These are phyloP conservation scores for Lipomyces spencermartinsiae DNA, from an alignment of 805 yeast species.

Conservation along the genomic window DNA sequence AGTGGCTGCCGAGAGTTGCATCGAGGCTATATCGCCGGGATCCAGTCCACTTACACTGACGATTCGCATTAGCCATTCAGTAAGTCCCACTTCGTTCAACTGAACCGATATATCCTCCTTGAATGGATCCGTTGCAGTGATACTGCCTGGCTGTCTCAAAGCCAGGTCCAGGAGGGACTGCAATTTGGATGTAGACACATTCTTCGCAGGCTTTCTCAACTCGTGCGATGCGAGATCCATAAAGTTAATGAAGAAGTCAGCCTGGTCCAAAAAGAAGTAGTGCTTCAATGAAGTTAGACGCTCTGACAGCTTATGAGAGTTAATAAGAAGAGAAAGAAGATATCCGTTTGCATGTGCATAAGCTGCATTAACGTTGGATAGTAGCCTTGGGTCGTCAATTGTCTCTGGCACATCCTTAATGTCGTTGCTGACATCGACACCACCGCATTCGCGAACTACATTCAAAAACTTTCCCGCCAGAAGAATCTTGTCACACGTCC, in stretches of 20 bases:
- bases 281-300: slow-evolving; percentile 60
- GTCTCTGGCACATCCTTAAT: slow-evolving; percentile 44
- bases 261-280: slow-evolving; percentile 62
- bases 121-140: slow-evolving; percentile 47
- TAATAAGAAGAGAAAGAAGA: slow-evolving; percentile 61
- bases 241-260: slow-evolving; percentile 60
- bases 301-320: slow-evolving; percentile 61
- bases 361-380: slow-evolving; percentile 62
- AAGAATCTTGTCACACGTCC: slow-evolving; percentile 66
- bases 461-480: slow-evolving; percentile 86
- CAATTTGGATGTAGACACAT: slow-evolving; percentile 44
- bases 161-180: slow-evolving; percentile 50
- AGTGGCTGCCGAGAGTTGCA: slow-evolving; percentile 14
- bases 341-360: slow-evolving; percentile 70
- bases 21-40: slow-evolving; percentile 39
- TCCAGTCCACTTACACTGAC: slow-evolving; percentile 47
- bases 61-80: slow-evolving; percentile 48
- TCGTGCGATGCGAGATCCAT: slow-evolving; percentile 59
- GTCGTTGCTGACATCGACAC: slow-evolving; percentile 43
- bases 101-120: slow-evolving; percentile 47
- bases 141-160: slow-evolving; percentile 50
- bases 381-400: slow-evolving; percentile 47
- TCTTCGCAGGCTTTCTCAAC: slow-evolving; percentile 51
- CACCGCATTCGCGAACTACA: slow-evolving; percentile 68
- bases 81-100: slow-evolving; percentile 44